Evolutionary conservation across 2,329 filamentous ascomycete genomes (phyloP), one percentile per base, ranked within the genome.

Genomic region (Cercospora berteroae): DNA sequence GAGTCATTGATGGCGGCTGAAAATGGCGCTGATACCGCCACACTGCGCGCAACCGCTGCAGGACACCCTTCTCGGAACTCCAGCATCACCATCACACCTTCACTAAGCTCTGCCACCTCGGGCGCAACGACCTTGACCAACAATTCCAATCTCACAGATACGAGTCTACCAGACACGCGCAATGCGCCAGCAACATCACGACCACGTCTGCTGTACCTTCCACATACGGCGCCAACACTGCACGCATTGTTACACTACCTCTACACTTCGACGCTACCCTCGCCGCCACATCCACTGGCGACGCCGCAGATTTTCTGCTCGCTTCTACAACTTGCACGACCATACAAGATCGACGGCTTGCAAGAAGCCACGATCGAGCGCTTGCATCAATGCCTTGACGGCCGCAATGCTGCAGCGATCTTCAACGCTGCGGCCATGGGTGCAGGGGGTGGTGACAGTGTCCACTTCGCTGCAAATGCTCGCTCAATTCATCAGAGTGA

Each of bases 401-500:
- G 92, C 58, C 87, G 94, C 57, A 99, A 98, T 73, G 94, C 95
- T 0, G 95, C 95, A 0, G 95, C 95, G 5, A 94, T 99, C 0
- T 99, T 99, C 83, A 99, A 99, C 72, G 95, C 95, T 0, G 95
- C 94, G 0, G 95, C 95, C 63, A 98, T 98, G 95, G 95, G 94
- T 0, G 95, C 95, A 1, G 95, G 95, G 10, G 94, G 95, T 27
- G 95, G 95, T 0, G 88, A 93, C 58, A 91, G 92, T 58, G 92
- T 94, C 29, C 89, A 90, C 63, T 92, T 88, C 74, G 74, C 81
- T 85, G 42, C 72, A 3, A 69, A 66, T 25, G 50, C 57, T 48
- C 63, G 68, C 23, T 69, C 83, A 82, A 72, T 70, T 6, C 67
- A 71, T 4, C 71, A 75, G 25, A 74, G 72, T 1, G 79, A 88